Evolutionary conservation across 495 filamentous ascomycete genomes (phyloP).

Genomic region (Xylaria castorea): DNA sequence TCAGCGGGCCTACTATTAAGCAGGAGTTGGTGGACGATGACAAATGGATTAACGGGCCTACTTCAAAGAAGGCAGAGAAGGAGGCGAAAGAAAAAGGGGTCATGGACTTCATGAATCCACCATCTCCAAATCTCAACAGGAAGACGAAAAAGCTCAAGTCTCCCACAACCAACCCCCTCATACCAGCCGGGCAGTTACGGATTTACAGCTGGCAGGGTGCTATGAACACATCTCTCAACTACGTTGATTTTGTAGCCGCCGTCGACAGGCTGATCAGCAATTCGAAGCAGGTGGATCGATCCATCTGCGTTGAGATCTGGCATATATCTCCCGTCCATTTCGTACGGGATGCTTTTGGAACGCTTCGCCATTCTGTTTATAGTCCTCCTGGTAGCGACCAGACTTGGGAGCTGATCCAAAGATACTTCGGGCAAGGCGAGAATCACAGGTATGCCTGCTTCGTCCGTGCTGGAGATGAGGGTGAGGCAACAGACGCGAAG

Average conservation of each 20-base stretch:
- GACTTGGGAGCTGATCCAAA: constrained; percentile 20
- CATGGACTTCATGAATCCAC: too few relatives aligned
- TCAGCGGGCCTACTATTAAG: background rate
- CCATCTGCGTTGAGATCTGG: constrained; percentile 35
- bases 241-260: constrained; percentile 7
- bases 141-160: background rate
- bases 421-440: background rate
- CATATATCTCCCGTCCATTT: background rate
- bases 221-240: background rate
- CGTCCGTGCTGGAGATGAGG: constrained; percentile 29
- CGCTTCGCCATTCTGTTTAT: constrained; percentile 2
- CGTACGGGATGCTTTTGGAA: constrained; percentile 19
- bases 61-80: background rate
- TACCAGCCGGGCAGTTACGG: background rate
- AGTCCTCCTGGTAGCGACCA: background rate
- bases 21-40: background rate
- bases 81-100: background rate
- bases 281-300: constrained; percentile 17
- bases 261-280: constrained; percentile 23
- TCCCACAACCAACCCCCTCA: background rate
- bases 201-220: constrained; percentile 25
- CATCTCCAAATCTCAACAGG: too few relatives aligned
- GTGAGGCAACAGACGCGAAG: background rate
- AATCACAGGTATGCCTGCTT: constrained; percentile 24
- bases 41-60: background rate